phyloP scores from a whole-genome alignment of 2,329 filamentous ascomycete species.

The Botrytis hyacinthi region DNA sequence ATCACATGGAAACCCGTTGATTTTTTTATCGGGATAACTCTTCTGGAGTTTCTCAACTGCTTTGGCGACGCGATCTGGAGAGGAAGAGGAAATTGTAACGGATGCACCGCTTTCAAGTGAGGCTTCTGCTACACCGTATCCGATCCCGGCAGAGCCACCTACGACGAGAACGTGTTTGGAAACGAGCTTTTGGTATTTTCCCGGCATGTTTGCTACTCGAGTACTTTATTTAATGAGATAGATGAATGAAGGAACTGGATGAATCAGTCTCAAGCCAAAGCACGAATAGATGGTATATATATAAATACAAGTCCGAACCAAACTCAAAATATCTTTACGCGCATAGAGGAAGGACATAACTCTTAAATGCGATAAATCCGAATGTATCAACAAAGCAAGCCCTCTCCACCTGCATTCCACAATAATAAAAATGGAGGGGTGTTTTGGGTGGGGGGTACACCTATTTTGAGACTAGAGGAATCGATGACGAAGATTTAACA shows the following conservation, averaged over 20 bases:
- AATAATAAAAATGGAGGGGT: not conserved
- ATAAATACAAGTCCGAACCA: not conserved
- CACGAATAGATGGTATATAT: not conserved
- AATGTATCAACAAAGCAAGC: not conserved
- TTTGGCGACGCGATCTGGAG: conserved; percentile 16
- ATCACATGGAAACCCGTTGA: conserved; percentile 30
- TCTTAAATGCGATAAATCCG: conserved; percentile 4
- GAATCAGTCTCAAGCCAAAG: not conserved
- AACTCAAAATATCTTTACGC: not conserved
- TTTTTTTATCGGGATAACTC: conserved; percentile 20
- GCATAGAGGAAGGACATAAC: not conserved
- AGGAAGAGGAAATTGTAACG: conserved; percentile 33
- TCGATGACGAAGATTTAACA: not conserved
- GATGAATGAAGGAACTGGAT: not conserved
- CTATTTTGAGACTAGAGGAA: not conserved
- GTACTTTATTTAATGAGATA: not conserved
- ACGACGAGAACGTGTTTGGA: conserved; percentile 34
- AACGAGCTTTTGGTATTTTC: conserved; percentile 35
- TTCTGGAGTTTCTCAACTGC: conserved; percentile 23
- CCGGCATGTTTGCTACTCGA: conserved; percentile 13
- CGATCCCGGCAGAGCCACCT: conserved; percentile 35
- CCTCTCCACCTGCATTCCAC: not conserved
- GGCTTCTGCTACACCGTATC: conserved; percentile 34
- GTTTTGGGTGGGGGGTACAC: not conserved
- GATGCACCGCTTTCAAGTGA: conserved; percentile 29